A percentile compares a stretch with the other conserved stretches of the same genome.
These are phyloP conservation scores for Hyphopichia wangnamkhiaoensis DNA, from an alignment of 1,139 yeast species.

Conservation along the genomic window DNA sequence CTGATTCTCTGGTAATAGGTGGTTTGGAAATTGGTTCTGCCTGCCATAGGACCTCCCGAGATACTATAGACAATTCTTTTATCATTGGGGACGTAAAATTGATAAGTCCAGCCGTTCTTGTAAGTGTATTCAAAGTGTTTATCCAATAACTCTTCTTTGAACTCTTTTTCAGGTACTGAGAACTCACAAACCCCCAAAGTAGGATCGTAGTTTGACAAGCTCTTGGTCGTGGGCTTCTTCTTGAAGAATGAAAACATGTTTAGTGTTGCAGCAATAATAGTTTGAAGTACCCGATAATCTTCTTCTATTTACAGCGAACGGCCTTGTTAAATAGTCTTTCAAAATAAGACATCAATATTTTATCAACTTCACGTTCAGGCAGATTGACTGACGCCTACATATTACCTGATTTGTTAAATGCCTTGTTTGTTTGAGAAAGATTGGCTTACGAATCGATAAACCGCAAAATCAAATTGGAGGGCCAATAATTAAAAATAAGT, in stretches of 20 bases:
- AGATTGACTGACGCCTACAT: too few relatives aligned
- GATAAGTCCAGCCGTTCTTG: constrained; percentile 8
- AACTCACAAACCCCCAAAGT: constrained; percentile 1
- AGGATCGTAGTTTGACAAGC: not conserved
- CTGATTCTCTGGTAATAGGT: constrained; percentile 7
- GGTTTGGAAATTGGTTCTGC: constrained; percentile 8
- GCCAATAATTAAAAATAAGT: too few relatives aligned
- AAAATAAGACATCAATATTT: too few relatives aligned
- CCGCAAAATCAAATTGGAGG: too few relatives aligned
- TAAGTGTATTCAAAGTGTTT: constrained; percentile 8
- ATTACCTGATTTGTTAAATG: too few relatives aligned
- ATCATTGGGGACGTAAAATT: constrained; percentile 7
- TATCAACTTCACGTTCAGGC: too few relatives aligned
- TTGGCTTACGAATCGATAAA: too few relatives aligned
- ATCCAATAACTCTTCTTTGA: constrained; percentile 5
- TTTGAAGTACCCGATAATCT: too few relatives aligned
- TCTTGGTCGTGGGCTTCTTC: not conserved
- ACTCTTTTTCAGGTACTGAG: constrained; percentile 5
- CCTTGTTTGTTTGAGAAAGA: too few relatives aligned
- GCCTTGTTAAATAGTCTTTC: too few relatives aligned
- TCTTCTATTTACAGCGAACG: too few relatives aligned
- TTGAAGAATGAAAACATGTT: not conserved
- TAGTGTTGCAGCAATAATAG: not conserved
- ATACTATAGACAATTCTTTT: constrained; percentile 7
- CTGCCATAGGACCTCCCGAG: constrained; percentile 10